Evolutionary conservation across 2,329 filamentous ascomycete genomes (phyloP), one percentile per base, ranked within the genome.

Genomic region (Penicillium sp.): DNA sequence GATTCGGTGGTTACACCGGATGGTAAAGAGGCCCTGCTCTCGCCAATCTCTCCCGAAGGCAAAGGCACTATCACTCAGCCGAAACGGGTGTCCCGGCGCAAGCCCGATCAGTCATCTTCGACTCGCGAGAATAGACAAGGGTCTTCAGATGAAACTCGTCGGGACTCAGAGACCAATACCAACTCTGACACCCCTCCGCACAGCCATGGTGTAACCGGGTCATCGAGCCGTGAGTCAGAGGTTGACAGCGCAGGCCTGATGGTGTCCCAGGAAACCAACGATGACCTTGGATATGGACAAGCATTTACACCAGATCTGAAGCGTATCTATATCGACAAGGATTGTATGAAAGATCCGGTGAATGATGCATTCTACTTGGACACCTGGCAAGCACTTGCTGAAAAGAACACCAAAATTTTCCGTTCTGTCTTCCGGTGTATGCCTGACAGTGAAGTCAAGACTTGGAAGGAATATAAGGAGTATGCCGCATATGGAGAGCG

Each of bases 401-500:
- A 86, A 53, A 97, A 97, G 73, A 98, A 98, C 66, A 98, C 93
- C 3, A 91, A 89, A 64, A 79, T 98, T 39, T 98, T 87, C 72
- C 86, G 93, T 26, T 82, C 86, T 51, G 91, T 98, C 7, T 98
- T 98, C 74, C 84, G 90, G 38, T 96, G 90, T 69, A 94, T 95
- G 87, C 93, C 93, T 1, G 93, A 98, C 66, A 96, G 84, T 42
- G 89, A 96, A 63, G 93, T 95, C 22, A 85, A 82, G 54, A 91
- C 86, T 35, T 98, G 93, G 93, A 84, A 86, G 56, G 87, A 95
- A 54, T 98, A 98, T 69, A 85, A 87, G 53, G 86, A 94, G 56
- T 95, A 86, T 62, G 77, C 80, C 44, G 78, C 82, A 4, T 97
- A 96, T 65, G 77, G 79, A 14, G 82, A 86, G 56, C 80, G 83